Conservation (phyloP, 768 basidiomycete species). For the Leucocoprinus leucothites region DNA sequence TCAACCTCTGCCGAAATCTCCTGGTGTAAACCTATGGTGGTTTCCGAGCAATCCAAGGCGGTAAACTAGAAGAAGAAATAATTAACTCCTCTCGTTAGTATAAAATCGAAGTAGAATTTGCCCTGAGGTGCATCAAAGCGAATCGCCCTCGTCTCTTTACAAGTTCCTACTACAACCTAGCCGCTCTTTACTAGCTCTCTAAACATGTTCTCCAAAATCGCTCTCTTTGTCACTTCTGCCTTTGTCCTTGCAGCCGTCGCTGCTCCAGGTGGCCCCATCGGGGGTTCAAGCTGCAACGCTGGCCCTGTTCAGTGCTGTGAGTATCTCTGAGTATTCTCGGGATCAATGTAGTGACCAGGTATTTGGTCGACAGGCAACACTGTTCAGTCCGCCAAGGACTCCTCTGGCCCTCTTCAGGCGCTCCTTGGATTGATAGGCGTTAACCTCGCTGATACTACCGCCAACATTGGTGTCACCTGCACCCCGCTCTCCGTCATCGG, state of each 20-base stretch:
- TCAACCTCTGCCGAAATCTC: too few species aligned
- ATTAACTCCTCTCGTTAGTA: too few species aligned
- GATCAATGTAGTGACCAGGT: neutral
- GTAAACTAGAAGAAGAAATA: too few species aligned
- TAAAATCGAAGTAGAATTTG: too few species aligned
- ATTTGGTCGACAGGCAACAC: neutral
- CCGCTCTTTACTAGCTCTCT: slow-evolving; percentile 8
- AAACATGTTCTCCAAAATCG: slow-evolving; percentile 14
- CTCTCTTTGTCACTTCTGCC: slow-evolving; percentile 10
- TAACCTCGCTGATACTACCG: neutral
- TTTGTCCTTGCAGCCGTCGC: slow-evolving; percentile 12
- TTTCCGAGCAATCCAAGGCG: too few species aligned
- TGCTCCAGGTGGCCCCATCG: slow-evolving; percentile 3
- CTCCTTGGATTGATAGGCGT: slow-evolving; percentile 7
- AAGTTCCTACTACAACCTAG: neutral
- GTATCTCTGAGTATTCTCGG: neutral
- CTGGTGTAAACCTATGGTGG: too few species aligned
- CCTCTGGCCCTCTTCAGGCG: neutral
- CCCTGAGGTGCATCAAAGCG: neutral
- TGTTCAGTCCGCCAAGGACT: neutral
- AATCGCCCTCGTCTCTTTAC: slow-evolving; percentile 1
- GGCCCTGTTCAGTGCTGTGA: slow-evolving; percentile 11
- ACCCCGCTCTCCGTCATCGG: slow-evolving; percentile 3
- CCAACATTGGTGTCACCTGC: slow-evolving; percentile 11
- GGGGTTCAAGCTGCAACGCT: slow-evolving; percentile 7